Percentiles rank a stretch among this genome's conserved stretches.
Conservation (phyloP, 257 asterid species). For the Nicotiana benthamiana region DNA sequence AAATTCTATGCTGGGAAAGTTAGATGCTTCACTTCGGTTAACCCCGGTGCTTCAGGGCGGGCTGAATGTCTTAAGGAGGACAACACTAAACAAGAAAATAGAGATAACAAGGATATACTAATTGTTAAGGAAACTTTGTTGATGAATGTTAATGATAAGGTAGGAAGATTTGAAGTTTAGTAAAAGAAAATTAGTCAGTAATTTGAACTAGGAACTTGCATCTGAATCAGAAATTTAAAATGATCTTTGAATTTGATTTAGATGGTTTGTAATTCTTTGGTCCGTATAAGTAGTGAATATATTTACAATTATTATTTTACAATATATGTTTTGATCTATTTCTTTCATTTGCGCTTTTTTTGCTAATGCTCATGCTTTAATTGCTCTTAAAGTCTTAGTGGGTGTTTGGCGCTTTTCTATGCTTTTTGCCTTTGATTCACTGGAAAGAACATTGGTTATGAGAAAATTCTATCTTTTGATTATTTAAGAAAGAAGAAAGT, state of each 20-base stretch:
- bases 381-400: neutral
- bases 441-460: neutral
- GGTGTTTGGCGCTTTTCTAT: neutral
- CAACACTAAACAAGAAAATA: neutral
- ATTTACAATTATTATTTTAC: too few relatives aligned
- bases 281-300: neutral
- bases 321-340: neutral
- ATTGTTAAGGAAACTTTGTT: neutral
- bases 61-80: too few relatives aligned
- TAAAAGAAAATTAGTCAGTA: neutral
- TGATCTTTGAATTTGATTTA: neutral
- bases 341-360: neutral
- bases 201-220: neutral
- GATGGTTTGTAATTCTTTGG: neutral
- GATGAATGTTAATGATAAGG: neutral
- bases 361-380: neutral
- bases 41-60: neutral
- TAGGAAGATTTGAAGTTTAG: neutral
- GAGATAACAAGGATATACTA: neutral
- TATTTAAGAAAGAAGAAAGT: neutral
- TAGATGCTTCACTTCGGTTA: neutral
- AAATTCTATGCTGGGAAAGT: neutral
- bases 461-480: neutral
- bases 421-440: neutral
- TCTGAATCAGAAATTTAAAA: constrained; percentile 5